Conservation (phyloP, 257 asterid species). For the Cynanchum wilfordii region DNA sequence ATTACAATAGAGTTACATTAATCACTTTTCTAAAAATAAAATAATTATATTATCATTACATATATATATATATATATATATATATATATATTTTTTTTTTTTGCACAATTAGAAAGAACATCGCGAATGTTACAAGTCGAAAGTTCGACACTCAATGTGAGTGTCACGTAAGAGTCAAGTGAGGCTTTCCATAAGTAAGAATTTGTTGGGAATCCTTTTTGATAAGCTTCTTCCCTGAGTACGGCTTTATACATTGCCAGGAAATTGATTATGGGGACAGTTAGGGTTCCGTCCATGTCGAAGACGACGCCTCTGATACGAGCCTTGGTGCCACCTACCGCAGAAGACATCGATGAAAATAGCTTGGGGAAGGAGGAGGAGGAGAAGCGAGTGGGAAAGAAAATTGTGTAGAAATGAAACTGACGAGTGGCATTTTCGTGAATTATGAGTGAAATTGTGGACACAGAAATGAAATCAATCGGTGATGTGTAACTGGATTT, state of each 20-base stretch:
- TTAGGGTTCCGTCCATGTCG: constrained; percentile 98
- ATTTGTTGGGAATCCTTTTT: no score
- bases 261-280: constrained; percentile 88
- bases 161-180: no score
- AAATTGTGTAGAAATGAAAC: constrained; percentile 23
- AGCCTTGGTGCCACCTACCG: constrained; percentile 31
- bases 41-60: no score
- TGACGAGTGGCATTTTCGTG: constrained; percentile 31
- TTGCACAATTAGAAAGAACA: no score
- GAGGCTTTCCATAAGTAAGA: no score
- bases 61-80: no score
- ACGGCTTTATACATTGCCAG: constrained; percentile 86
- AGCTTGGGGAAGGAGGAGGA: constrained; percentile 23
- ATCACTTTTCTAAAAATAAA: no score
- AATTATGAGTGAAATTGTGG: not conserved
- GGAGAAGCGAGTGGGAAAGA: constrained; percentile 15
- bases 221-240: constrained; percentile 69
- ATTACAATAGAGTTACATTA: no score
- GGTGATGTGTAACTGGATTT: not conserved
- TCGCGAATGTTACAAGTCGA: no score
- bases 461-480: not conserved
- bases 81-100: no score
- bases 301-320: constrained; percentile 78
- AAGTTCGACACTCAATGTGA: no score
- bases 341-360: constrained; percentile 50